Base-by-base conservation (phyloP, 1,284 basidiomycete species). In the Cerrena zonata region DNA sequence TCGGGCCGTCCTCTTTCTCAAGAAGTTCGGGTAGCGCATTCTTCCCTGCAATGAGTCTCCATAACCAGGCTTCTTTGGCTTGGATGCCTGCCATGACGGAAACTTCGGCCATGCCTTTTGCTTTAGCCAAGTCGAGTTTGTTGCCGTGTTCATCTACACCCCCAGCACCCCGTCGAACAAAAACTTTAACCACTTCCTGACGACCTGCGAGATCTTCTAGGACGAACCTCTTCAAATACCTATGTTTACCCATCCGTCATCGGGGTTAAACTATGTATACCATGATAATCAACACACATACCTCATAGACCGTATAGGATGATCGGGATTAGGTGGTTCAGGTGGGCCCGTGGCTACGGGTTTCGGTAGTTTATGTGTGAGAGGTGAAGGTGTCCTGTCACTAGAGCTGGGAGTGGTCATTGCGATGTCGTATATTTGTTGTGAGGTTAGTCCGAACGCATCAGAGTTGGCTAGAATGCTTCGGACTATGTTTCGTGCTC, bases 141-240 rank as follows among this genome's bases (percentile, higher is more conserved):
- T 30, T 4, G 23, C 27, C 39, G 5, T n/a, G n/a, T 19, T 15
- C 36, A 12, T 34, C 24, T 18, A 39, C 21, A 10, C 24, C 34
- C 5, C 18, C 13, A 27, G 4, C 30, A 1, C 13, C 19, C 3
- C 42, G 37, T n/a, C 26, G 13, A n/a, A 56, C 26, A 30, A 11
- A 18, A 10, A 54, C 39, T 49, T 56, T 54, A 39, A 47, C 53
- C 4, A 56, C 22, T 36, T 53, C 50, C n/a, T 45, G 39, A 18
- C 22, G 15, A 4, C 13, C 44, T 12, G 36, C 56, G 47, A 61
- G 48, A 30, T 54, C 36, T 24, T 50, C 53, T 13, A 61, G 30
- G 1, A 61, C 56, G 36, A 53, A 36, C 41, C 48, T 55, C 39
- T 61, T 61, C 23, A 61, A 48, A 37, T 52, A 56, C 26, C 59